These are phyloP conservation scores for Leishmania mexicana DNA, from an alignment of 208 protist genomes.

Conservation along the genomic window DNA sequence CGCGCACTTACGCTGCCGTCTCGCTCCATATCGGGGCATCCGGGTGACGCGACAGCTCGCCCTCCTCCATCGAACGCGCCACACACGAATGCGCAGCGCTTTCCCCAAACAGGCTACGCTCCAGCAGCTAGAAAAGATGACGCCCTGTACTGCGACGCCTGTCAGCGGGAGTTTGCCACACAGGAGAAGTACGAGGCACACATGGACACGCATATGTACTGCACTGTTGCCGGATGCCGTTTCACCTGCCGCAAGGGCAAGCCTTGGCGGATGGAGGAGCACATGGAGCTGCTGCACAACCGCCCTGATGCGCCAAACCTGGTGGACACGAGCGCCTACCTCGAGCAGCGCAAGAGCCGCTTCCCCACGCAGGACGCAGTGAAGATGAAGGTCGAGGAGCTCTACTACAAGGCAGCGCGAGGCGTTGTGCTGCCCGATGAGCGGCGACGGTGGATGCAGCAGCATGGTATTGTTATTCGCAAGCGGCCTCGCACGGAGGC, in stretches of 20 bases:
- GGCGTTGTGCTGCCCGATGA: slow-evolving; percentile 79
- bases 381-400: slow-evolving; percentile 82
- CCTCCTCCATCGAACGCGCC: neutral
- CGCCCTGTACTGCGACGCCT: slow-evolving; percentile 76
- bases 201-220: slow-evolving; percentile 81
- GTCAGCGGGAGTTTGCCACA: slow-evolving; percentile 73
- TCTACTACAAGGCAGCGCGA: slow-evolving; percentile 84
- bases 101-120: neutral
- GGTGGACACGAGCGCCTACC: slow-evolving; percentile 62
- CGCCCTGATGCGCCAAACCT: slow-evolving; percentile 84
- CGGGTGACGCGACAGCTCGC: neutral
- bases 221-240: slow-evolving; percentile 72
- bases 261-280: slow-evolving; percentile 84
- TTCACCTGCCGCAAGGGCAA: slow-evolving; percentile 81
- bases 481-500: slow-evolving; percentile 66
- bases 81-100: neutral
- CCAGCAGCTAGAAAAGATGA: neutral
- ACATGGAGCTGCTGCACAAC: slow-evolving; percentile 86
- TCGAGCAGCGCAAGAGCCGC: slow-evolving; percentile 64
- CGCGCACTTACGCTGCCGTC: neutral
- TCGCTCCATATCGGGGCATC: neutral
- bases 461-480: slow-evolving; percentile 75
- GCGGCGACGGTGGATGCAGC: slow-evolving; percentile 78
- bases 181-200: slow-evolving; percentile 61
- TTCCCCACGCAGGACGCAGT: slow-evolving; percentile 86